Base-by-base conservation (phyloP, 2,329 filamentous ascomycete species). In the Truncatella angustata region DNA sequence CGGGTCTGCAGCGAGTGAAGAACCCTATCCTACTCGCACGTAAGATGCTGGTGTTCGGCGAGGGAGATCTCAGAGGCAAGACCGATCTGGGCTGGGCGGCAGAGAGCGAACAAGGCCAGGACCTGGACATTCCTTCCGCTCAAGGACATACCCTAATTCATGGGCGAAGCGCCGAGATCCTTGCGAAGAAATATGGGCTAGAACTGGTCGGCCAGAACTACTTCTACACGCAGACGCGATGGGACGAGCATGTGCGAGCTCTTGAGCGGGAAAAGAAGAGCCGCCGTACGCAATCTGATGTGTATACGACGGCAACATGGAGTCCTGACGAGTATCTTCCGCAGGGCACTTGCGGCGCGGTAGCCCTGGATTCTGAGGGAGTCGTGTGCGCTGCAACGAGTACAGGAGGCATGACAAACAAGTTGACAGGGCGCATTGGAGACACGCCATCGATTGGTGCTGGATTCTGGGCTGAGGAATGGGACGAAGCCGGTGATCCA, bases 381-480 rank as follows among this genome's bases (percentile, higher is more conserved):
- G 82, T 87, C 3, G 69, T 95, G 3, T 91, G 88, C 59, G 75
- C 67, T n/a, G 83, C 82, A 1, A 86, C 82, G 3, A 84, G 79
- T 62, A 86, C 82, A 0, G 91, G 91, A 4, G 91, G 91, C 0
- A 67, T 96, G 68, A 96, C 91, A 20, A 96, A 96, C 67, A 96
- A 96, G 73, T 72, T 93, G 50, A 88, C 89, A 0, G 91, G 91
- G 0, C 77, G 91, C 18, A 86, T 96, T 56, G 91, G 91, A 0
- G 91, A 96, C 65, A 96, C 91, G 10, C 91, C 91, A 0, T 87
- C 87, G 0, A 73, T 91, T 0, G 91, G 91, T 0, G 88, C 91
- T 1, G 91, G 91, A 0, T 96, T 91, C 68, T 96, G 91, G 90
- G 90, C 91, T 0, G 91, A 95, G 66, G 82, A 91, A 59, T 96